Evolutionary conservation across 306 rosid species (phyloP), one percentile per base, ranked within the genome.

Genomic region (Begonia loranthoides): DNA sequence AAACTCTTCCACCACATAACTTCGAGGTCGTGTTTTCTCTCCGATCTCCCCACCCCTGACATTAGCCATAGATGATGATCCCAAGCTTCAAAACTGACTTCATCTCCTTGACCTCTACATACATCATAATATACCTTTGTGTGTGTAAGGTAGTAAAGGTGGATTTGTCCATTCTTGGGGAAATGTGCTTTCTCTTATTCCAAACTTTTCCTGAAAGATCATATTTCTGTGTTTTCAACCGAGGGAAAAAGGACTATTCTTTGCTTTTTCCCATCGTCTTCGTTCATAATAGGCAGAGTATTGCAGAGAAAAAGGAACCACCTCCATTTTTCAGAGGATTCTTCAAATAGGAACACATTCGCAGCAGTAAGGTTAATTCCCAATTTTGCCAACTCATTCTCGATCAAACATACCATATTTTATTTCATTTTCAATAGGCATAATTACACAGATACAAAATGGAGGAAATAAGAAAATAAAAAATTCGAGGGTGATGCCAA

Each of bases 121-220:
- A 28, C 36, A 28, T 2, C 5, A 28, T 28, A 28, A 28, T 28
- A 28, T 28, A 14, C 56, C 24, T 34, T 55, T 49, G 48, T 14
- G 22, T 68, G 13, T 60, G 15, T 16, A 47, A 62, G 52, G 55
- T 28, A 8, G 36, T 28, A 15, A 52, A 51, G 12, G 10, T 21
- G 61, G 71, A 70, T 79, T 79, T 4, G 36, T 28, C 36, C 36
- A 28, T 28, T 15, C 81, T 66, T 76, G 78, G 49, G 56, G 39
- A 57, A 14, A 10, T 33, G 17, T 50, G 66, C 56, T 49, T 49
- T n/a, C 52, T 49, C 52, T 49, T 75, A 79, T 83, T 79, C 94
- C 66, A 72, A 77, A 74, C 87, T 74, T 74, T 41, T 44, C 68
- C 41, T 41, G 57, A 52, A 43, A 60, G 67, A 60, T 45, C 24